phyloP scores from a whole-genome alignment of 768 basidiomycete species.

The Chalciporus piperatus region DNA sequence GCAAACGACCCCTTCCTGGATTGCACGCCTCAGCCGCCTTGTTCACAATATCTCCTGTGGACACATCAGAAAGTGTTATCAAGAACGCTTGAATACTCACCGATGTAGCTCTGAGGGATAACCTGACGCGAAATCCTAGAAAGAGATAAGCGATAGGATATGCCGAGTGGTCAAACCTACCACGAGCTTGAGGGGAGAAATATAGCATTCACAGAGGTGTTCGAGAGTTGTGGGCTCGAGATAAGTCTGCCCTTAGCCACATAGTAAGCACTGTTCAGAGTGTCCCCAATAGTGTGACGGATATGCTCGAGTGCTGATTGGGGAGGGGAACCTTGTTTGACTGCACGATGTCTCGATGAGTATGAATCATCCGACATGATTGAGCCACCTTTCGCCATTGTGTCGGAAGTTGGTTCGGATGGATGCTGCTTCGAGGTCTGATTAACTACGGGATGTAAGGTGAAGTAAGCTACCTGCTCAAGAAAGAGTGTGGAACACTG shows the following conservation, averaged over 20 bases:
- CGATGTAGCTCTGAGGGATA: slow-evolving; percentile 38
- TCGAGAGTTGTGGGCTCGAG: neutral
- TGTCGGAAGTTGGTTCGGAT: neutral
- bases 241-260: neutral
- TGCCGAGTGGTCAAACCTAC: neutral
- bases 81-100: slow-evolving; percentile 11
- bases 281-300: neutral
- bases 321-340: neutral
- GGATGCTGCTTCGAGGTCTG: slow-evolving; percentile 58
- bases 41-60: slow-evolving; percentile 52
- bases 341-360: neutral
- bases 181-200: neutral
- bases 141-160: neutral
- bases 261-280: neutral
- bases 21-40: slow-evolving; percentile 66
- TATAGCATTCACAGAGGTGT: neutral
- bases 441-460: slow-evolving; percentile 52
- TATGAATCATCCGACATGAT: neutral
- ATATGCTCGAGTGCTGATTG: neutral
- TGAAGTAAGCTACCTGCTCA: slow-evolving; percentile 9
- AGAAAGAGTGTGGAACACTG: neutral
- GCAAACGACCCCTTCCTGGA: slow-evolving; percentile 55
- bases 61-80: neutral
- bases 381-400: neutral
- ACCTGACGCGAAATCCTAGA: slow-evolving; percentile 9